phyloP scores from a whole-genome alignment of 2,329 filamentous ascomycete genomes.

The Alternaria panax region DNA sequence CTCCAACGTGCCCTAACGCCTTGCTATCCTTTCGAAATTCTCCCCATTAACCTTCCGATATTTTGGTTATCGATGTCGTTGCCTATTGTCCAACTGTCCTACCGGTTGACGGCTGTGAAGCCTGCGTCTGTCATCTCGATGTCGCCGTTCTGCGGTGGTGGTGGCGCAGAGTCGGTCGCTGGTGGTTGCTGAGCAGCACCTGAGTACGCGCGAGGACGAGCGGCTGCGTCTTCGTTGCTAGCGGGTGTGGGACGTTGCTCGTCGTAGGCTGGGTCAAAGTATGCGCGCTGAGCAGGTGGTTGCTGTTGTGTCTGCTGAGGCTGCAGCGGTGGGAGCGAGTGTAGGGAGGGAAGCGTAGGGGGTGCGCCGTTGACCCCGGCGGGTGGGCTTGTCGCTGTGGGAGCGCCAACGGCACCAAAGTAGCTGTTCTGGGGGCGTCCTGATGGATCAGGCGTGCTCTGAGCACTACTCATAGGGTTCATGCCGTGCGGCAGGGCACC shows the following conservation, averaged over 20 bases:
- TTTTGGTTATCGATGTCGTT: not conserved
- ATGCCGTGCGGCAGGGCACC: conserved; percentile 19
- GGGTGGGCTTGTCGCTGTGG: conserved; percentile 35
- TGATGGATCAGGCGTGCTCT: conserved; percentile 49
- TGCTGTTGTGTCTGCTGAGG: conserved; percentile 23
- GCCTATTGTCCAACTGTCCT: conserved; percentile 9
- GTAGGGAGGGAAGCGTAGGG: conserved; percentile 32
- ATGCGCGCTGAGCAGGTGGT: conserved; percentile 28
- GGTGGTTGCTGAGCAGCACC: conserved; percentile 29
- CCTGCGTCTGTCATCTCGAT: conserved; percentile 52
- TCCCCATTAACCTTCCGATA: not conserved
- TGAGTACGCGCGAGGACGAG: conserved; percentile 38
- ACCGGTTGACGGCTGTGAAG: conserved; percentile 51
- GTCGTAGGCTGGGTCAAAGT: conserved; percentile 46
- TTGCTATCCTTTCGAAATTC: conserved; percentile 7
- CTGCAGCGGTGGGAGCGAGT: conserved; percentile 38
- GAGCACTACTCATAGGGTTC: conserved; percentile 46
- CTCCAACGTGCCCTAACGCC: conserved; percentile 10
- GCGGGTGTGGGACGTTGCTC: conserved; percentile 35
- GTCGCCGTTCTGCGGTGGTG: conserved; percentile 46
- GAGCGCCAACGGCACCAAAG: conserved; percentile 37
- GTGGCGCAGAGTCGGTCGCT: conserved; percentile 24
- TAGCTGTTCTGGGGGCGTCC: conserved; percentile 39
- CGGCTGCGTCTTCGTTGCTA: conserved; percentile 34
- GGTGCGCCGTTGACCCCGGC: conserved; percentile 40